phyloP scores from a whole-genome alignment of 2,329 filamentous ascomycete genomes.

The Sporothrix inflata region DNA sequence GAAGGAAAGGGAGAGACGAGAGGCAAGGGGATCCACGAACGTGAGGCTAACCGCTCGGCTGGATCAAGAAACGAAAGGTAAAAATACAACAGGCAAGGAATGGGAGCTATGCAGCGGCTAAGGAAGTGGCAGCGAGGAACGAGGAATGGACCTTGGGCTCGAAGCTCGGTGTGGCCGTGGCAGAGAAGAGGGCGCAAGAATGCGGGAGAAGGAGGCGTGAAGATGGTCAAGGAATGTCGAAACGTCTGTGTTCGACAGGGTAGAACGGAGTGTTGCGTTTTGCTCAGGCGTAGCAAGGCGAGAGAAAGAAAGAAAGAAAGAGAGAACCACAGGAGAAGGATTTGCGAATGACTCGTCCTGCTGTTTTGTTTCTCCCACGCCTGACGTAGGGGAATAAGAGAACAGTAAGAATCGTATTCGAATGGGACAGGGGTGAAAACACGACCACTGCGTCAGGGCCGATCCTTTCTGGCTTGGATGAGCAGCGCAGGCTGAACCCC shows the following conservation, averaged over 20 bases:
- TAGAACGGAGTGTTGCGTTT: background rate
- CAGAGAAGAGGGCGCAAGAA: background rate
- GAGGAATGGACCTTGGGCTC: background rate
- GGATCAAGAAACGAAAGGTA: slow-evolving; percentile 8
- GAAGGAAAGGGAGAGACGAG: background rate
- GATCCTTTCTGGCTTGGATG: slow-evolving; percentile 24
- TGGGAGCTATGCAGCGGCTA: slow-evolving; percentile 9
- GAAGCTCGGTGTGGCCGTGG: slow-evolving; percentile 6
- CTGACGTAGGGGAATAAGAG: slow-evolving; percentile 19
- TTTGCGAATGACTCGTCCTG: background rate
- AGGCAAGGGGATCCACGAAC: slow-evolving; percentile 20
- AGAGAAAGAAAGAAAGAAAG: background rate
- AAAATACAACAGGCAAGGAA: slow-evolving; percentile 18
- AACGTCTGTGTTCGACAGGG: slow-evolving; percentile 8
- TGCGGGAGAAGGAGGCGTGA: background rate
- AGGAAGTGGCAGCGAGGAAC: background rate
- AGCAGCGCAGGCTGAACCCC: slow-evolving; percentile 33
- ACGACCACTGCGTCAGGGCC: slow-evolving; percentile 13
- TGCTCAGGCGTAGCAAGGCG: background rate
- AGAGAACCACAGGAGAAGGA: background rate
- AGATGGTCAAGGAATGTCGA: slow-evolving; percentile 5
- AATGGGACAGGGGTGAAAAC: slow-evolving; percentile 10
- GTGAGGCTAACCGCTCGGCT: slow-evolving; percentile 25
- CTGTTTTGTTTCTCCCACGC: slow-evolving; percentile 18
- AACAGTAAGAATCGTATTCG: background rate